A percentile compares a stretch with the other conserved stretches of the same genome.
These are phyloP conservation scores for Ceratocystis alfenasii DNA, from an alignment of 2,329 filamentous ascomycete species.

Conservation along the genomic window DNA sequence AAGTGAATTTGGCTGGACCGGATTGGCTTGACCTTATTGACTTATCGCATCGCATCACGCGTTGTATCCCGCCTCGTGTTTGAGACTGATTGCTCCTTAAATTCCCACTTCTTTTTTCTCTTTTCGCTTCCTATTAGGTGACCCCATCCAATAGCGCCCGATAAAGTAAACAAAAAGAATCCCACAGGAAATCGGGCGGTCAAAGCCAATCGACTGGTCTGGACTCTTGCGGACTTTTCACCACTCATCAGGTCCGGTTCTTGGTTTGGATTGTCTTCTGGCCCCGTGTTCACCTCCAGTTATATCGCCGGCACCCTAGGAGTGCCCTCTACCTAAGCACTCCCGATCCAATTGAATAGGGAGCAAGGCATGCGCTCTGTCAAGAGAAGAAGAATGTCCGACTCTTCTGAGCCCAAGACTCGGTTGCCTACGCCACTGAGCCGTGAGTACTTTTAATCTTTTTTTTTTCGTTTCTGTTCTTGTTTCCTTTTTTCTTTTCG, in stretches of 20 bases:
- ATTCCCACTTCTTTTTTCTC: slow-evolving; percentile 4
- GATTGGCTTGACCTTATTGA: neutral
- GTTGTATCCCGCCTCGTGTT: neutral
- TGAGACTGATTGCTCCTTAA: slow-evolving; percentile 1
- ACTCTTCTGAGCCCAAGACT: slow-evolving; percentile 16
- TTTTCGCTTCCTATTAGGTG: slow-evolving; percentile 26
- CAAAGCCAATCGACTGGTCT: slow-evolving; percentile 1
- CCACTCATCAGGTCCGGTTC: neutral
- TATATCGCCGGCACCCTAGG: too few species aligned
- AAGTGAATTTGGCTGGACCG: too few species aligned
- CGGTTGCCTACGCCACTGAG: slow-evolving; percentile 13
- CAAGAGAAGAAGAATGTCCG: slow-evolving; percentile 19
- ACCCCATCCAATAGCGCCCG: neutral
- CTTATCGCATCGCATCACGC: neutral
- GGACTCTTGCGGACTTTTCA: neutral
- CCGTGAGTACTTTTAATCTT: slow-evolving; percentile 8
- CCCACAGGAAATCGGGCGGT: slow-evolving; percentile 6
- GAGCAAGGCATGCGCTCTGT: slow-evolving; percentile 15
- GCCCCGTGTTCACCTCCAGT: neutral
- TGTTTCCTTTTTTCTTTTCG: neutral
- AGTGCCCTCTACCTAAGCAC: too few species aligned
- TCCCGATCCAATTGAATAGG: too few species aligned
- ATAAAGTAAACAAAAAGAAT: neutral
- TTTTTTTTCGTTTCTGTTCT: neutral
- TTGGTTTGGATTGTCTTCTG: neutral